Conservation (phyloP, 345 rosid genomes). For the Camelina neglecta region DNA sequence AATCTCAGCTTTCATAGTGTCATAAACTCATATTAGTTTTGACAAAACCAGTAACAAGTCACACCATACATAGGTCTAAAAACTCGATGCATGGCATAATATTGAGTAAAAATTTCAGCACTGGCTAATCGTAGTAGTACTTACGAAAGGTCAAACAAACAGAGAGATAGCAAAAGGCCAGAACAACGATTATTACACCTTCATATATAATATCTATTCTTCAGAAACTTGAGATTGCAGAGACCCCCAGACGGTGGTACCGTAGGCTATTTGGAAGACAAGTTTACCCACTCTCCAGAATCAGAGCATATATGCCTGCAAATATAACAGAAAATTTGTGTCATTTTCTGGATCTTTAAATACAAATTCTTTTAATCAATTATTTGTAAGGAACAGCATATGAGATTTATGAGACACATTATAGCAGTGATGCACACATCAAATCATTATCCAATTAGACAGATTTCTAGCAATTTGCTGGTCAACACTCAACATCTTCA, state of each 20-base stretch:
- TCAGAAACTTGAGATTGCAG: neutral
- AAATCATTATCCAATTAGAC: constrained; percentile 4
- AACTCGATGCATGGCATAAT: neutral
- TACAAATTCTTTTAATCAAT: neutral
- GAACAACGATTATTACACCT: constrained; percentile 24
- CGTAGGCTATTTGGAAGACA: neutral
- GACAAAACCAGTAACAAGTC: constrained; percentile 1
- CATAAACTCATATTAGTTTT: neutral
- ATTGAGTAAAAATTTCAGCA: neutral
- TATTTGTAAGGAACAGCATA: neutral
- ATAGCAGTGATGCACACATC: neutral
- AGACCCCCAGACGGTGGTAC: constrained; percentile 1
- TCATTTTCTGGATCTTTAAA: neutral
- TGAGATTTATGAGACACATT: neutral
- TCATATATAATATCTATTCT: neutral
- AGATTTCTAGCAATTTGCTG: neutral
- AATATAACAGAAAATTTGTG: neutral
- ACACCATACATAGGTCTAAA: neutral
- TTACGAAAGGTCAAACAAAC: constrained; percentile 8
- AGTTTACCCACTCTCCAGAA: neutral
- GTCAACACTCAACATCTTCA: neutral
- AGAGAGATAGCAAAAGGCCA: neutral
- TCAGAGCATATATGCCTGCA: constrained; percentile 24
- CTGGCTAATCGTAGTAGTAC: constrained; percentile 2
- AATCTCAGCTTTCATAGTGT: constrained; percentile 13